These are phyloP conservation scores for Leishmania tropica DNA, from an alignment of 208 protist species.

Conservation along the genomic window DNA sequence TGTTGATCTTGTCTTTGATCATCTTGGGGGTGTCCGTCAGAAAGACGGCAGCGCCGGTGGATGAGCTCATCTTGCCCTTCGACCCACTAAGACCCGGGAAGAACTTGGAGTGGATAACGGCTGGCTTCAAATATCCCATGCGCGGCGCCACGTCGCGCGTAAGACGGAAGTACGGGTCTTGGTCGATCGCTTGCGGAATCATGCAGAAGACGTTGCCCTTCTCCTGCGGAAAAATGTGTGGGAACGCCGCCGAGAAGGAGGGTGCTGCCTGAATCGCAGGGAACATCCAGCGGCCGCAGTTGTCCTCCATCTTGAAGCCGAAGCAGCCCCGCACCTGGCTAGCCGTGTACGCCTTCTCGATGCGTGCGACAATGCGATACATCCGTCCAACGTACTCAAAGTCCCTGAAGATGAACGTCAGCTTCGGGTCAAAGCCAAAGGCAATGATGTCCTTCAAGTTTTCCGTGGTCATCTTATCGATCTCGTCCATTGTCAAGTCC, in stretches of 20 bases:
- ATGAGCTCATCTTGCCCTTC: constrained; percentile 98
- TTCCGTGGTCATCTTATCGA: constrained; percentile 93
- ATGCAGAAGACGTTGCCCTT: constrained; percentile 97
- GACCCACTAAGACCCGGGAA: constrained; percentile 98
- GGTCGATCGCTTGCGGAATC: constrained; percentile 98
- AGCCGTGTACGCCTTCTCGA: constrained; percentile 95
- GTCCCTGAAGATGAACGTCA: constrained; percentile 99
- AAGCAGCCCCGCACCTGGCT: constrained; percentile 96
- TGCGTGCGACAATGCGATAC: constrained; percentile 96
- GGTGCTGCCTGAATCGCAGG: constrained; percentile 98
- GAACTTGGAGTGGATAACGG: constrained; percentile 98
- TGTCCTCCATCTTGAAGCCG: constrained; percentile 96
- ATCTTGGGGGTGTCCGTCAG: constrained; percentile 97
- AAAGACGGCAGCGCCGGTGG: constrained; percentile 93
- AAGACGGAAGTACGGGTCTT: constrained; percentile 99
- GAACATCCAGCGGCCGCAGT: constrained; percentile 98
- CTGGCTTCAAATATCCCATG: constrained; percentile 96
- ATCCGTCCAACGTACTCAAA: constrained; percentile 97
- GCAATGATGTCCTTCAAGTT: constrained; percentile 99
- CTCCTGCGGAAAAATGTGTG: constrained; percentile 94
- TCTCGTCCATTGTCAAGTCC: constrained; percentile 94
- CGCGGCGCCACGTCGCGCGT: constrained; percentile 98
- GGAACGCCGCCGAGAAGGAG: constrained; percentile 97
- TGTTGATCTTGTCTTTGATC: constrained; percentile 96
- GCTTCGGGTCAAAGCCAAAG: constrained; percentile 97